These are phyloP conservation scores for Russula olivacea DNA, from an alignment of 768 basidiomycete species.

Conservation along the genomic window DNA sequence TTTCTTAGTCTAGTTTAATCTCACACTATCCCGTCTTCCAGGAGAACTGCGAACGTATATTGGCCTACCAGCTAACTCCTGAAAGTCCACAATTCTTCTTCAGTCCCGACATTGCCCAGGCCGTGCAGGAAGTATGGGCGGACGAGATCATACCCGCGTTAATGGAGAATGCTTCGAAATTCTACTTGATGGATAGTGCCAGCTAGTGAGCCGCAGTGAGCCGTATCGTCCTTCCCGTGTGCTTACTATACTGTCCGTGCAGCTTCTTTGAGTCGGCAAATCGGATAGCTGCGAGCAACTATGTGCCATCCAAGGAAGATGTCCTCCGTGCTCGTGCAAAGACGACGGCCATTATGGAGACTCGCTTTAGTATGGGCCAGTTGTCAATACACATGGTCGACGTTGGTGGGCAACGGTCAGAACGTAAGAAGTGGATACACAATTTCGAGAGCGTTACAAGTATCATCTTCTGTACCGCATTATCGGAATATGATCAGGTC, in stretches of 20 bases:
- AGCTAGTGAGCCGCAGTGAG: slow-evolving; percentile 56
- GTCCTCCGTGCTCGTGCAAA: slow-evolving; percentile 85
- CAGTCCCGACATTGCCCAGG: slow-evolving; percentile 59
- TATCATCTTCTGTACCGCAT: slow-evolving; percentile 70
- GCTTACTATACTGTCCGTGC: slow-evolving; percentile 3
- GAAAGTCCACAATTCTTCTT: slow-evolving; percentile 41
- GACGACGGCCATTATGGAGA: slow-evolving; percentile 88
- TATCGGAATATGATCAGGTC: slow-evolving; percentile 75
- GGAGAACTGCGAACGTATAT: slow-evolving; percentile 52
- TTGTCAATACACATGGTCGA: slow-evolving; percentile 65
- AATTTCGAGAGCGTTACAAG: slow-evolving; percentile 77
- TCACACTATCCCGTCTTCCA: slow-evolving; percentile 13
- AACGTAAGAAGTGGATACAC: slow-evolving; percentile 57
- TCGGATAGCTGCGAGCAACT: slow-evolving; percentile 78
- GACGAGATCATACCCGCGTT: slow-evolving; percentile 51
- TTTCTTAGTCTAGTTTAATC: slow-evolving; percentile 10
- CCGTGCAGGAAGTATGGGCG: slow-evolving; percentile 63
- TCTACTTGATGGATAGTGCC: slow-evolving; percentile 95
- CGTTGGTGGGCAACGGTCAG: slow-evolving; percentile 60
- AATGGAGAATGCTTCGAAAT: slow-evolving; percentile 61
- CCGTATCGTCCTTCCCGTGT: not conserved
- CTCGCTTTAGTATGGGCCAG: slow-evolving; percentile 66
- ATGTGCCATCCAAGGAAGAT: slow-evolving; percentile 80
- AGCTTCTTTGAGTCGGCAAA: slow-evolving; percentile 84
- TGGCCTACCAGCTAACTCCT: slow-evolving; percentile 44